Percentiles rank a stretch among this genome's conserved stretches.
These are phyloP conservation scores for Sequoiadendron giganteum DNA, from an alignment of 75 land plant species.

Conservation along the genomic window DNA sequence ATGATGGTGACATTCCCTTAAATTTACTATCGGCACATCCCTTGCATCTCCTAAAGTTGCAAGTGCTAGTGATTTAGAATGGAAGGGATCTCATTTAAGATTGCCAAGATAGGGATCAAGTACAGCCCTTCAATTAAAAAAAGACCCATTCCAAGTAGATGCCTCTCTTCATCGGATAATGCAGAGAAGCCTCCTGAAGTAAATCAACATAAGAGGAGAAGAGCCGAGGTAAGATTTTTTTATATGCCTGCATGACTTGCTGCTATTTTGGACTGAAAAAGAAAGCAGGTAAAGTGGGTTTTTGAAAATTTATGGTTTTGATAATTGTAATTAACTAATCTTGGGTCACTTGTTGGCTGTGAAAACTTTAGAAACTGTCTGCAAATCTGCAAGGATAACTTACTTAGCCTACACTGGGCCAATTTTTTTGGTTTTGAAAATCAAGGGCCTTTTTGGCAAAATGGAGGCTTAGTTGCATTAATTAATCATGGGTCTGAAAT, in stretches of 20 bases:
- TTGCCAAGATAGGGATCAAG: slow-evolving; percentile 1
- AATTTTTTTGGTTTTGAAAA: neutral
- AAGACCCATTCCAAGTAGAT: neutral
- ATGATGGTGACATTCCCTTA: no score
- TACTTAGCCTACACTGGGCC: no score
- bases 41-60: no score
- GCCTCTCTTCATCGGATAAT: neutral
- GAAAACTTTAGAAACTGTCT: neutral
- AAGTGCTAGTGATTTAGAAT: neutral
- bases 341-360: neutral
- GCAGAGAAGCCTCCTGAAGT: neutral
- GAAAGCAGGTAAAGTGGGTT: neutral
- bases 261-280: neutral
- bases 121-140: neutral
- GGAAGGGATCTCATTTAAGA: neutral
- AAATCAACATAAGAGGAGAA: neutral
- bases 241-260: neutral
- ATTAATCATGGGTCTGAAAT: no score
- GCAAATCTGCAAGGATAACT: neutral
- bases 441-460: neutral
- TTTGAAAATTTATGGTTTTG: neutral
- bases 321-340: neutral
- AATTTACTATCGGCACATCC: no score
- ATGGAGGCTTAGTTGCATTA: no score
- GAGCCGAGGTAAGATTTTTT: slow-evolving; percentile 15